Evolutionary conservation across 495 filamentous ascomycete species (phyloP), one percentile per base, ranked within the genome.

Genomic region (Lineolata rhizophorae): DNA sequence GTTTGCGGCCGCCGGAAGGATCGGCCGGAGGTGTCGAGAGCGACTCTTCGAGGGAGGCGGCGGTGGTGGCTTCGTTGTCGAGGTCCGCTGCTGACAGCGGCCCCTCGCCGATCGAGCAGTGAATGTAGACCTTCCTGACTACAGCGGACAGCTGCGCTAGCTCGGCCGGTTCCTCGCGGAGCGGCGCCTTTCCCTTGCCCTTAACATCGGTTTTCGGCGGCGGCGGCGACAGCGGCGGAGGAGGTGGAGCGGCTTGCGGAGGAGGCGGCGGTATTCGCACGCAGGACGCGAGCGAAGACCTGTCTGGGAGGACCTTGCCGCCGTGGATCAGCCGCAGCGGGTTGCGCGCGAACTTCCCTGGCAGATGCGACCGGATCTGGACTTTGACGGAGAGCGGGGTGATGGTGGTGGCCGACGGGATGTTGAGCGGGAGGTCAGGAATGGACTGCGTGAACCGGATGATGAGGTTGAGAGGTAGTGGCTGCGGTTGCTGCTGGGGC

Each of bases 391-490:
- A 65, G 28, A 76, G 61, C 35, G 72, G 63, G 29, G 78, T 76
- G 14, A 76, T 85, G 14, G 56, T 63, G 20, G 58, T 44, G 3
- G 84, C 76, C 12, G 51, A 51, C 30, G 67, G 44, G 52, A 93
- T 64, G 46, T 77, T 67, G 36, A 94, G 64, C 30, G 70, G 65
- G 32, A 93, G 67, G 54, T 94, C 85, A 5, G 82, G 70, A 35
- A 85, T 64, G 2, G 78, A 66, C 35, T 74, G 71, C 29, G 79
- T 75, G 65, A 94, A 94, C 50, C 84, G 80, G 52, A 94, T 70
- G 13, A 71, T 83, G 14, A 93, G 61, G 44, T 70, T 64, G 29
- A 84, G 49, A 30, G 22, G 12, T 8, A 26, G 12, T 26, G 22
- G 22, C 8, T 26, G 22, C 12, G 2, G 27, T 31, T 20, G 15